Conservation (phyloP, 352 stramenopile genomes). For the Globisporangium irregulare region DNA sequence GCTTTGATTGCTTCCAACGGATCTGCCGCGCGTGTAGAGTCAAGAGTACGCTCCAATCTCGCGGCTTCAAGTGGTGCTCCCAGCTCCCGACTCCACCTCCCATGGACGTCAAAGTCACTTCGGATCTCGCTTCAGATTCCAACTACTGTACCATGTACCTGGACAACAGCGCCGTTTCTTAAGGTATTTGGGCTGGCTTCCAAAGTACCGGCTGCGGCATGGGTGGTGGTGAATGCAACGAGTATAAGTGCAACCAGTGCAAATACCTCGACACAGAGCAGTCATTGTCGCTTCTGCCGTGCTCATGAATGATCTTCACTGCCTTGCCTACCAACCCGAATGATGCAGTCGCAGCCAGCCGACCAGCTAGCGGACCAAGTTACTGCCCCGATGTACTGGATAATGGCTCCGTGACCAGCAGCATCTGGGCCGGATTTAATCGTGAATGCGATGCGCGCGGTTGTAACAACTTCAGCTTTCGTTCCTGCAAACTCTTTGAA, state of each 20-base stretch:
- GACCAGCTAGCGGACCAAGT: not conserved
- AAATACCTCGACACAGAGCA: constrained; percentile 1
- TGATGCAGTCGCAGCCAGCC: not conserved
- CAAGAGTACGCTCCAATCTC: constrained; percentile 5
- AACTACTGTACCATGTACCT: constrained; percentile 8
- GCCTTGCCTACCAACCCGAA: not conserved
- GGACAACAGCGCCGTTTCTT: not conserved
- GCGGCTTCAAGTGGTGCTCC: constrained; percentile 1
- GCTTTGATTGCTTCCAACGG: constrained; percentile 9
- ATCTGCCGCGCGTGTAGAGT: constrained; percentile 10
- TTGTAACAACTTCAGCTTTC: constrained; percentile 1
- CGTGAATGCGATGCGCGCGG: not conserved
- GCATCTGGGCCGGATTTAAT: constrained; percentile 7
- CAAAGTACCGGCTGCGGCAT: not conserved
- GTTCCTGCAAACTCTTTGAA: constrained; percentile 1
- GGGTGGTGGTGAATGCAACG: not conserved
- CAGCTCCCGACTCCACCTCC: not conserved
- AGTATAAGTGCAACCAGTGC: not conserved
- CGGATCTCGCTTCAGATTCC: not conserved
- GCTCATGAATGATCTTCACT: constrained; percentile 3
- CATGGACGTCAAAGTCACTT: not conserved
- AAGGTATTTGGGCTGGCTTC: not conserved
- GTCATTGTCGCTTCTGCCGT: not conserved
- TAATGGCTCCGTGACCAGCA: not conserved
- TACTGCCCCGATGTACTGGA: constrained; percentile 1